Base-by-base conservation (phyloP, 345 rosid species). In the Gossypium sturtianum region DNA sequence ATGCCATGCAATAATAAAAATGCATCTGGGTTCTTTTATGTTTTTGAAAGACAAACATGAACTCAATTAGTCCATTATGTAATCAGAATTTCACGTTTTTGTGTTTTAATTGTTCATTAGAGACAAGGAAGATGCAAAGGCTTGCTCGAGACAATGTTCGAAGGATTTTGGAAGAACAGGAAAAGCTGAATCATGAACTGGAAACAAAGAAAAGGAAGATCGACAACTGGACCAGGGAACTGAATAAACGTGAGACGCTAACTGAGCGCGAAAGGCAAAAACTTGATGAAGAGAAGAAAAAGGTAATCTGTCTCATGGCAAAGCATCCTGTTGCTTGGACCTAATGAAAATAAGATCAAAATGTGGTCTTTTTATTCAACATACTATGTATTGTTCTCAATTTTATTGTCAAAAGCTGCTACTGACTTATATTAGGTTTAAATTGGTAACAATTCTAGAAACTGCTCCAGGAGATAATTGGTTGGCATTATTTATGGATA, bases 251-350 rank as follows among this genome's bases (percentile, higher is more conserved):
- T 27, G 98, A 91, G 84, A 86, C 91, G 16, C 51, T 87, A 9
- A 92, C 98, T 65, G 99, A 93, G 80, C 83, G 87, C 17, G 98
- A 94, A 80, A 87, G 88, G 64, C 90, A 86, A 78, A 89, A 87
- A 82, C 97, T 93, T 76, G 92, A 91, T 57, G 97, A 91, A 75
- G 99, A 91, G n/a, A 93, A 79, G 88, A 80, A 82, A 83, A 87
- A 87, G 91, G 98, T 89, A 77, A 58, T 38, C 9, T 17, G 9
- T 44, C 3, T 71, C 63, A n/a, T 41, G 53, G 41, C 41, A 12
- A 15, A 72, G 13, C 29, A 7, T 52, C 15, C 3, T 71, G 63
- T 54, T 71, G 58, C 16, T 16, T 52, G 2, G 5, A 27, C 60
- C 25, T 52, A 27, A 17, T 10, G 9, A 51, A 48, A 52, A 1